These are phyloP conservation scores for Microstegium vimineum DNA, from an alignment of 176 grass and related monocot species.

Conservation along the genomic window DNA sequence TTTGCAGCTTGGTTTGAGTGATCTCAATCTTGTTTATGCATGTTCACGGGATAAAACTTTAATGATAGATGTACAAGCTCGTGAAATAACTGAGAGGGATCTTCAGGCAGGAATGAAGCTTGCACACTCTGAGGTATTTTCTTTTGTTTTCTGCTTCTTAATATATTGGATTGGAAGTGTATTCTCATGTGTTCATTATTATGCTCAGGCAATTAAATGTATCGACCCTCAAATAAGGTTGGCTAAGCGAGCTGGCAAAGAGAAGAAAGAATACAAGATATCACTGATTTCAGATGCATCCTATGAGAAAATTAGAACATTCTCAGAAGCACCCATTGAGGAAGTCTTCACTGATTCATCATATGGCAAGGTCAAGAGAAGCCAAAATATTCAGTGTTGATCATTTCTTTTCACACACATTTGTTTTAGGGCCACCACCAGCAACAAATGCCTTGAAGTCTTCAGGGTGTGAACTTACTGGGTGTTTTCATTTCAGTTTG, in stretches of 20 bases:
- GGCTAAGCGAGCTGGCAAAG: conserved; percentile 84
- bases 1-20: conserved; percentile 80
- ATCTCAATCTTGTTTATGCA: conserved; percentile 98
- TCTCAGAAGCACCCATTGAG: conserved; percentile 85
- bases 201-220: conserved; percentile 78
- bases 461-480: conserved; percentile 21
- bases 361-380: conserved; percentile 71
- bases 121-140: conserved; percentile 81
- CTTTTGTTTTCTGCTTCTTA: conserved; percentile 9
- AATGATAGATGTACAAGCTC: conserved; percentile 99
- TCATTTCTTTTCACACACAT: not conserved
- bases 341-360: conserved; percentile 93
- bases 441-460: not conserved
- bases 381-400: not conserved
- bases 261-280: conserved; percentile 85
- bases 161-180: conserved; percentile 12
- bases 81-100: conserved; percentile 96
- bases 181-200: conserved; percentile 28
- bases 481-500: conserved; percentile 61
- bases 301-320: conserved; percentile 76
- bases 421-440: not conserved
- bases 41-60: conserved; percentile 88
- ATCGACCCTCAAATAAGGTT: conserved; percentile 96
- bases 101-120: conserved; percentile 85
- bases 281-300: conserved; percentile 88